Conservation (phyloP, 352 stramenopile genomes). For the Stephanocyclus meneghinianus region DNA sequence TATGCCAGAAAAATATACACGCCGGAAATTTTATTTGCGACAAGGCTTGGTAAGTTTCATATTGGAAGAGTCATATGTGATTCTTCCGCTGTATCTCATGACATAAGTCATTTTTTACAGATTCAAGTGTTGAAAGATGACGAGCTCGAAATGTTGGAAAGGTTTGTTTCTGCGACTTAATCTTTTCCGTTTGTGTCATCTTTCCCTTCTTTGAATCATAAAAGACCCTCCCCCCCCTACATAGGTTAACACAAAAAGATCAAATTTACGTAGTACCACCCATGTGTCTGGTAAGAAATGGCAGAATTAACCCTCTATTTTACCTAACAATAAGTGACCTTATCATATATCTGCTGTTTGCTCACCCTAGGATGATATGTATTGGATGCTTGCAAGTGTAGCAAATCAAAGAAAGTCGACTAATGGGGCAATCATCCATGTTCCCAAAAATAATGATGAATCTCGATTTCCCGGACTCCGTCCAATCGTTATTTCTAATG, state of each 20-base stretch:
- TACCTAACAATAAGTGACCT: background rate
- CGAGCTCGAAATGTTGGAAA: constrained; percentile 43
- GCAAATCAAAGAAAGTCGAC: constrained; percentile 61
- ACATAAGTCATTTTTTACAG: background rate
- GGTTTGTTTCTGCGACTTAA: constrained; percentile 1
- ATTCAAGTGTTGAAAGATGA: constrained; percentile 49
- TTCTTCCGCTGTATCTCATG: background rate
- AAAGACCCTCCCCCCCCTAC: background rate
- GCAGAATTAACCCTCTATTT: background rate
- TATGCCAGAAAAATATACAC: constrained; percentile 86
- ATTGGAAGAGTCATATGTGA: background rate
- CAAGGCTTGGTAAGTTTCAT: constrained; percentile 22
- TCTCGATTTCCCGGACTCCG: constrained; percentile 46
- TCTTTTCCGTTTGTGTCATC: background rate
- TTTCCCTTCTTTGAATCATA: background rate
- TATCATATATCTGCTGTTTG: constrained; percentile 14
- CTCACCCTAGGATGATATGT: constrained; percentile 76
- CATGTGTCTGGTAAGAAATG: constrained; percentile 85
- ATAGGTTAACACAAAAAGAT: constrained; percentile 74
- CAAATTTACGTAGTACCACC: constrained; percentile 88
- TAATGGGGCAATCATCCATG: constrained; percentile 41
- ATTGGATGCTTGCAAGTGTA: constrained; percentile 92
- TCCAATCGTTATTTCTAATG: constrained; percentile 87
- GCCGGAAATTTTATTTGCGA: constrained; percentile 45
- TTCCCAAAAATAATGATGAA: constrained; percentile 51